These are phyloP conservation scores for Desmodesmus armatus DNA, from an alignment of 139 green algal species.

Conservation along the genomic window DNA sequence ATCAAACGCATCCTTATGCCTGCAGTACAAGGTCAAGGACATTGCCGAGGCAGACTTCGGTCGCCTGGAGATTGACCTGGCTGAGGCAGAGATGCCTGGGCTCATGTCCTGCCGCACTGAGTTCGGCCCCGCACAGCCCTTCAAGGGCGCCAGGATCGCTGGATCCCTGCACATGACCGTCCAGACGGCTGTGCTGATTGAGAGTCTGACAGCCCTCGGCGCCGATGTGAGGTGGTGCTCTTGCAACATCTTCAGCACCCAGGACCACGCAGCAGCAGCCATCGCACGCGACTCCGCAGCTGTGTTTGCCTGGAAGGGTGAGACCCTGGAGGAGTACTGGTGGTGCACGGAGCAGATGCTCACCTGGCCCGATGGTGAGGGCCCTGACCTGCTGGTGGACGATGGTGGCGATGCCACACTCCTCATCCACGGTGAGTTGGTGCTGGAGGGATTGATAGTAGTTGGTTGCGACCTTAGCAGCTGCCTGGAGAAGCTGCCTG, in stretches of 20 bases:
- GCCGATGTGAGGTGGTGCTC: conserved; percentile 99
- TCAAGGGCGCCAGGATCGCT: conserved; percentile 87
- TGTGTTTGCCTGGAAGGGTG: conserved; percentile 99
- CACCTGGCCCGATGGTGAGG: conserved; percentile 87
- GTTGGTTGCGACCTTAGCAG: no score
- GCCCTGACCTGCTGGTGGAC: conserved; percentile 97
- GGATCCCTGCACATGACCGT: conserved; percentile 99
- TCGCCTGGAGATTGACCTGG: conserved; percentile 97
- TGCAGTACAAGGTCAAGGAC: conserved; percentile 97
- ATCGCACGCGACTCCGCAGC: conserved; percentile 95
- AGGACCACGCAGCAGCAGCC: conserved; percentile 98
- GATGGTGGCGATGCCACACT: conserved; percentile 99
- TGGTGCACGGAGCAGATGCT: conserved; percentile 98
- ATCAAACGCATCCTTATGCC: not conserved
- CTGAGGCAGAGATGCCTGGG: conserved; percentile 99
- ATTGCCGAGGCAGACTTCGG: conserved; percentile 98
- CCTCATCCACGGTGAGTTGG: conserved; percentile 97
- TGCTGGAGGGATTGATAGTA: no score
- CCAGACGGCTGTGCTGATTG: conserved; percentile 99
- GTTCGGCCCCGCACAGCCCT: conserved; percentile 76
- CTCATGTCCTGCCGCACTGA: conserved; percentile 65
- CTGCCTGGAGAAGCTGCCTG: no score
- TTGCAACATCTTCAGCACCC: conserved; percentile 99
- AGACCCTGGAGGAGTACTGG: conserved; percentile 99
- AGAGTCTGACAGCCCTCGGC: conserved; percentile 96